Conservation (phyloP, 768 basidiomycete genomes). For the Boletellus emodensis region DNA sequence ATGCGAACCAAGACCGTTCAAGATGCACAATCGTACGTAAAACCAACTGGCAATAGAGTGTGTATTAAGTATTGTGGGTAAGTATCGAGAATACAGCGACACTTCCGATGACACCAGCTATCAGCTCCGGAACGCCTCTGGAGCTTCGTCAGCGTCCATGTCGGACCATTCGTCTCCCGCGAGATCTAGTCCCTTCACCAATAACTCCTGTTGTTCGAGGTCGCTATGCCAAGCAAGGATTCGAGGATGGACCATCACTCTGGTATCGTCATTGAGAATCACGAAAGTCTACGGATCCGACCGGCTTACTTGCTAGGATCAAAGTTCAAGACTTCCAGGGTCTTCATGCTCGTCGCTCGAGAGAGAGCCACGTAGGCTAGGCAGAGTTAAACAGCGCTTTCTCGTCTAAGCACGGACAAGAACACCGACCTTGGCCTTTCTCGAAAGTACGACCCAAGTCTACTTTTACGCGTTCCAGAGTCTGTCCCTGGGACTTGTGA, state of each 20-base stretch:
- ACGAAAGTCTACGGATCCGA: background rate
- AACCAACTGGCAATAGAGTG: background rate
- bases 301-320: constrained; percentile 49
- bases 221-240: constrained; percentile 56
- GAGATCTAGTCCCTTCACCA: constrained; percentile 8
- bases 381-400: background rate
- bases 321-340: constrained; percentile 64
- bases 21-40: background rate
- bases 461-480: constrained; percentile 77
- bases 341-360: constrained; percentile 63
- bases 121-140: constrained; percentile 28
- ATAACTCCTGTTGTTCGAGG: constrained; percentile 18
- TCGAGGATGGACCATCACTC: constrained; percentile 61
- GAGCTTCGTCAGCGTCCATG: constrained; percentile 37
- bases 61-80: no score
- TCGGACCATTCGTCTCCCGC: constrained; percentile 19
- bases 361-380: constrained; percentile 71
- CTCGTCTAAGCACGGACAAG: background rate
- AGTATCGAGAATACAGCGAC: no score
- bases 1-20: background rate
- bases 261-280: constrained; percentile 22
- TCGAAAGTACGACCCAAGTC: constrained; percentile 76
- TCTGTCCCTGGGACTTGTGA: constrained; percentile 91
- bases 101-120: no score
- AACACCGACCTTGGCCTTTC: constrained; percentile 61